Evolutionary conservation across 768 basidiomycete species (phyloP).

Genomic region (Suillus bovinus): DNA sequence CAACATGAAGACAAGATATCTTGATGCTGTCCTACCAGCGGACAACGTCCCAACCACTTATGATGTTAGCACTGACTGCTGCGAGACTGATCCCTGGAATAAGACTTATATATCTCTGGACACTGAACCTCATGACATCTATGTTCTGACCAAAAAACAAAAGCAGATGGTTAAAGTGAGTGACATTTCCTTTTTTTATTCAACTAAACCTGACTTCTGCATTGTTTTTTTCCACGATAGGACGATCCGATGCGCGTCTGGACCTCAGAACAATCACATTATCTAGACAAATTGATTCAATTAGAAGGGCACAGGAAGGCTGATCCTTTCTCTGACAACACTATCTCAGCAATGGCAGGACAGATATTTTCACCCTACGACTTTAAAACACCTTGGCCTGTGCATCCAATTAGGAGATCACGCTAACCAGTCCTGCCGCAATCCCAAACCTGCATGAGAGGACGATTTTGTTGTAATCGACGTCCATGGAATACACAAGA

Average conservation of each 20-base stretch:
- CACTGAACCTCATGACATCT: background rate
- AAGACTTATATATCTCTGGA: background rate
- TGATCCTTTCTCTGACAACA: background rate
- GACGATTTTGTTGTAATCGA: constrained; percentile 17
- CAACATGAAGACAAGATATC: background rate
- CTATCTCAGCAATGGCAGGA: constrained; percentile 21
- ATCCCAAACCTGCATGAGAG: background rate
- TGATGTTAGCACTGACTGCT: background rate
- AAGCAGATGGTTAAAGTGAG: background rate
- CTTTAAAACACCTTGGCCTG: constrained; percentile 20
- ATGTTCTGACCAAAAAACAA: background rate
- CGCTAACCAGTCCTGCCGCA: constrained; percentile 9
- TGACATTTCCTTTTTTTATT: background rate
- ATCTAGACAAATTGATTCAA: constrained; percentile 8
- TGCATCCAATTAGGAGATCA: constrained; percentile 24
- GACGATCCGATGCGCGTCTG: background rate
- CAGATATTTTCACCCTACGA: constrained; percentile 12
- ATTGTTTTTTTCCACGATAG: background rate
- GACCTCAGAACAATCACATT: constrained; percentile 1
- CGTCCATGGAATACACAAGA: constrained; percentile 16
- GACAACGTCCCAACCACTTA: background rate
- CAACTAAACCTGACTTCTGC: background rate
- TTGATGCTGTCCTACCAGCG: background rate
- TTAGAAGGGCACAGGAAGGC: constrained; percentile 7
- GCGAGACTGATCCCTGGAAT: background rate